A percentile compares a stretch with the other conserved stretches of the same genome.
phyloP scores from a whole-genome alignment of 176 grass and related monocot species.

The Tillandsia leiboldiana region DNA sequence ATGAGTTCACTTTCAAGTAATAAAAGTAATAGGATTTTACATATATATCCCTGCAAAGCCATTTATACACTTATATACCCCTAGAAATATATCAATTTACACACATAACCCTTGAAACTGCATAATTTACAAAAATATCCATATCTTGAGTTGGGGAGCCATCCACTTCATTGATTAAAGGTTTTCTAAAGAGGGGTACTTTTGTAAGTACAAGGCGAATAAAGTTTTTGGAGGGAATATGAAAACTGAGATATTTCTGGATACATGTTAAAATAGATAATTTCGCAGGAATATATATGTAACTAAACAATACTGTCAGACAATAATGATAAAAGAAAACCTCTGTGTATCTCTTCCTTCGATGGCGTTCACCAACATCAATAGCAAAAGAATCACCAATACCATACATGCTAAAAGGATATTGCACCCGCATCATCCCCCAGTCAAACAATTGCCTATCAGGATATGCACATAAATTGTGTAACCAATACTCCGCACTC shows the following conservation, averaged over 20 bases:
- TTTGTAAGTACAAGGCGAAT: background rate
- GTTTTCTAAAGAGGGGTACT: too few species aligned
- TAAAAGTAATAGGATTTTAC: background rate
- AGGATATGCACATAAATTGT: slow-evolving; percentile 72
- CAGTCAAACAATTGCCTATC: slow-evolving; percentile 91
- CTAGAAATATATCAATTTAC: too few species aligned
- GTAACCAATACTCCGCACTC: slow-evolving; percentile 71
- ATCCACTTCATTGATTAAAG: too few species aligned
- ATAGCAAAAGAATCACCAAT: slow-evolving; percentile 71
- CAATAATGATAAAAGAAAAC: slow-evolving; percentile 31
- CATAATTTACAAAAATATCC: too few species aligned
- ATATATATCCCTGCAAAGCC: too few species aligned
- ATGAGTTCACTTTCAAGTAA: slow-evolving; percentile 1
- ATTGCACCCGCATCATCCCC: slow-evolving; percentile 85
- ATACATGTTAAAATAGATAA: background rate
- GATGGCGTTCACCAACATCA: slow-evolving; percentile 65
- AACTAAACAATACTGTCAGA: slow-evolving; percentile 12
- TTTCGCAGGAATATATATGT: slow-evolving; percentile 8
- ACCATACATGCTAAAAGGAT: slow-evolving; percentile 85
- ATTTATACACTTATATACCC: too few species aligned
- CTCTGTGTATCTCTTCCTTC: slow-evolving; percentile 90
- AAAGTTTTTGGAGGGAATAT: too few species aligned
- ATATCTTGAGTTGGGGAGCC: too few species aligned
- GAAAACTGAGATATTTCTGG: too few species aligned
- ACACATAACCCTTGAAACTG: too few species aligned